A percentile compares a stretch with the other conserved stretches of the same genome.
Evolutionary conservation across 2,329 filamentous ascomycete species (phyloP).

Genomic region (Epichloe hybrida): DNA sequence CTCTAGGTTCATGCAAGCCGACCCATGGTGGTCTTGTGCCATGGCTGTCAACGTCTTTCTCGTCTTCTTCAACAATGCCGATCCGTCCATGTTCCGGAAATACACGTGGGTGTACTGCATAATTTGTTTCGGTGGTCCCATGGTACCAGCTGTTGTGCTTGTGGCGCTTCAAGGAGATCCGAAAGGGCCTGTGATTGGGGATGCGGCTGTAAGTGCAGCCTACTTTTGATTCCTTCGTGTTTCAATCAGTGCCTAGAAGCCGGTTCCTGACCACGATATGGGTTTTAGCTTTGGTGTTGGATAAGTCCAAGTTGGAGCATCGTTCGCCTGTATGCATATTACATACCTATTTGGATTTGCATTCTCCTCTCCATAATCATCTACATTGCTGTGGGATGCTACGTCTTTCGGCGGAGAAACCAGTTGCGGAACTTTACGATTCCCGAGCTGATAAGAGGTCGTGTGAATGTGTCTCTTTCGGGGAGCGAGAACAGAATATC

Average conservation of each 20-base stretch:
- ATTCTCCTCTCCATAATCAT: constrained; percentile 40
- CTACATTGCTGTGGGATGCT: constrained; percentile 43
- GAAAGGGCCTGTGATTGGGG: constrained; percentile 34
- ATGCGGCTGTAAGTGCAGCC: constrained; percentile 35
- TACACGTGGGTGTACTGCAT: constrained; percentile 58
- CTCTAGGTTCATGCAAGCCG: constrained; percentile 59
- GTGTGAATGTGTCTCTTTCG: constrained; percentile 11
- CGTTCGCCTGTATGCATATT: constrained; percentile 45
- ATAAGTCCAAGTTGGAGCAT: constrained; percentile 39
- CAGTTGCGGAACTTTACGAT: constrained; percentile 32
- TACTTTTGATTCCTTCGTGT: not conserved
- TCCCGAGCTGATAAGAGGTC: constrained; percentile 12
- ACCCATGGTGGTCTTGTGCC: constrained; percentile 63
- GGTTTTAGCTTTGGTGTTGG: constrained; percentile 40
- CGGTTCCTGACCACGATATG: no score
- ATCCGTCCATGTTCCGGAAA: constrained; percentile 49
- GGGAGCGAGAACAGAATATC: constrained; percentile 18
- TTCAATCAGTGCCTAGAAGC: constrained; percentile 16
- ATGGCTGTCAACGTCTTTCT: constrained; percentile 76
- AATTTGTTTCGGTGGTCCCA: constrained; percentile 57
- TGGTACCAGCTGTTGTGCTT: constrained; percentile 51
- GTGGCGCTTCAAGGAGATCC: constrained; percentile 38
- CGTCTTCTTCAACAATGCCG: constrained; percentile 43
- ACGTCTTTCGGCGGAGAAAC: constrained; percentile 45
- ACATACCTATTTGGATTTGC: constrained; percentile 47